A percentile compares a stretch with the other conserved stretches of the same genome.
These are phyloP conservation scores for Panaeolus papilionaceus DNA, from an alignment of 768 basidiomycete species.

Conservation along the genomic window DNA sequence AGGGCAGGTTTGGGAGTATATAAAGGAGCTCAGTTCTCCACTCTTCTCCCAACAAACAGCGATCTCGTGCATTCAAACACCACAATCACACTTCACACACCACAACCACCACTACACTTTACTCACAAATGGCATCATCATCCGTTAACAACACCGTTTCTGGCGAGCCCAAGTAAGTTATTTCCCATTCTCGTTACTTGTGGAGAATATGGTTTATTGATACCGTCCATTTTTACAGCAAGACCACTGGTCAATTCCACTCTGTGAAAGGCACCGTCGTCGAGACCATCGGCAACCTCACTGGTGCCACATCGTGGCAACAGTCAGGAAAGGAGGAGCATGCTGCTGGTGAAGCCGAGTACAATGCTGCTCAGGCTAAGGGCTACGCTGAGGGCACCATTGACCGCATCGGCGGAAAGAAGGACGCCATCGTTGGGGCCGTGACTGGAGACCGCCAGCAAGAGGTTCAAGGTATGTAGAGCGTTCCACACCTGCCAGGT, in stretches of 20 bases:
- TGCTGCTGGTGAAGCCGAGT: slow-evolving; percentile 55
- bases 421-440: slow-evolving; percentile 56
- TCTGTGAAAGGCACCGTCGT: slow-evolving; percentile 48
- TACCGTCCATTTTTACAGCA: slow-evolving; percentile 32
- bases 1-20: background rate
- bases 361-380: slow-evolving; percentile 55
- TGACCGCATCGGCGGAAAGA: slow-evolving; percentile 53
- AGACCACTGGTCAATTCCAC: slow-evolving; percentile 49
- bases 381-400: slow-evolving; percentile 54
- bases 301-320: slow-evolving; percentile 52
- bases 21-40: slow-evolving; percentile 4
- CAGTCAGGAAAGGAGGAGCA: slow-evolving; percentile 59
- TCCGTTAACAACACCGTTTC: slow-evolving; percentile 34
- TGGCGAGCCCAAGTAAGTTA: slow-evolving; percentile 37
- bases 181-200: background rate
- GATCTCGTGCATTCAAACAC: background rate
- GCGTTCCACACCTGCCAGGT: background rate
- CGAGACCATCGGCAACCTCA: slow-evolving; percentile 51
- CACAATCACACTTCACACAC: slow-evolving; percentile 8
- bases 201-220: background rate
- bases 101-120: background rate
- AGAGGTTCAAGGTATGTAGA: slow-evolving; percentile 44
- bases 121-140: slow-evolving; percentile 25
- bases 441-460: slow-evolving; percentile 55
- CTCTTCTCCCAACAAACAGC: background rate